Evolutionary conservation across 441 rosid species (phyloP), one percentile per base, ranked within the genome.

Genomic region (Pelargonium australe): DNA sequence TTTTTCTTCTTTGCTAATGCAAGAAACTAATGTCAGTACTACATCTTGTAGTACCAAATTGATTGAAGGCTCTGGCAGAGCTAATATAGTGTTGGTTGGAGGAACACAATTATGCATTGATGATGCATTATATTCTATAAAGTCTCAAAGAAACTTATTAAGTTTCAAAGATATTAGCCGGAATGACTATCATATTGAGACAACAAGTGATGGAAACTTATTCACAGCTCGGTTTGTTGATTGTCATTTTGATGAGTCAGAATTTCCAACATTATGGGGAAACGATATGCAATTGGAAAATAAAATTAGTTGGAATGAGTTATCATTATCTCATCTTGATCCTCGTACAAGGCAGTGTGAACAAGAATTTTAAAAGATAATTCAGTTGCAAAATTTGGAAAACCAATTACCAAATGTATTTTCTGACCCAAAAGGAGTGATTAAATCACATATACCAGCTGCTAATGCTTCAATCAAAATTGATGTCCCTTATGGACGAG

Each of bases 91-190:
- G 0, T 2, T 75, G 11, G 16, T 1, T 7, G 23, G 17, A 2
- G 7, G 8, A 19, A 75, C 1, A n/a, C 60, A 53, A 17, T 19
- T 70, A 0, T 12, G 4, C 3, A 66, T 66, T 1, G 0, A 70
- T 64, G 31, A 58, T 55, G 63, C 13, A 3, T 31, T 60, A 51
- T 75, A 16, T 37, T 37, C 3, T 9, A 11, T 41, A 3, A 49
- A 37, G 7, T 45, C 67, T 20, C 47, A 61, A 9, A 58, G 16
- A 58, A 73, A 66, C 64, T 0, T 72, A 1, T 4, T 40, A 3
- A 65, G 58, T 31, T 63, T 73, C 11, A 73, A 69, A 77, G 63
- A 70, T 69, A 77, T 51, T 7, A 0, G 14, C 0, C 7, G 0
- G 0, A 68, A 71, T 19, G n/a, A 12, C 3, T 60, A 66, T 14